Percentiles rank a stretch among this genome's conserved stretches.
Evolutionary conservation across 192 early-diverging fungal species (phyloP).

Genomic region (Entomortierella chlamydospora): DNA sequence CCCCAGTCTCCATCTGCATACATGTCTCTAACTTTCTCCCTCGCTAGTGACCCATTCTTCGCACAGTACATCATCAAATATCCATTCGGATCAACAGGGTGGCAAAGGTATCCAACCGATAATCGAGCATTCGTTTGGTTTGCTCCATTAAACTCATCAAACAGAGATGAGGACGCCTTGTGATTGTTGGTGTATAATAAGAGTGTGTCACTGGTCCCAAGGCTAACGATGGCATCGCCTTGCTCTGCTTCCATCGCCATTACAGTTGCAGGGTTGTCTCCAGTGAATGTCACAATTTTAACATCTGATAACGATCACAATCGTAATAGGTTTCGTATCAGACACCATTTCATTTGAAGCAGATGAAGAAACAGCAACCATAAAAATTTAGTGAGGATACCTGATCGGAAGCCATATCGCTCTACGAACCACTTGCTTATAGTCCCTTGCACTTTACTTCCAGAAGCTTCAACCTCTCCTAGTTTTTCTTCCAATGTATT

Average conservation of each 20-base stretch:
- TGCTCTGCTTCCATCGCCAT: conserved; percentile 62
- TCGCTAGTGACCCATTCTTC: conserved; percentile 88
- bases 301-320: conserved; percentile 50
- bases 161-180: neutral
- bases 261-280: conserved; percentile 84
- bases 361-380: too few species aligned
- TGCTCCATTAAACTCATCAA: conserved; percentile 1
- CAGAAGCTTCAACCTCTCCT: conserved; percentile 55
- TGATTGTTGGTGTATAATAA: conserved; percentile 63
- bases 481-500: conserved; percentile 57
- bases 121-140: conserved; percentile 56
- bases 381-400: too few species aligned
- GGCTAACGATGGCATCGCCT: conserved; percentile 74
- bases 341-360: neutral
- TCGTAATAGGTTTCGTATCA: neutral
- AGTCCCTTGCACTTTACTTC: conserved; percentile 56
- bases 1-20: conserved; percentile 69
- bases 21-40: conserved; percentile 74
- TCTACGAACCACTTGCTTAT: conserved; percentile 71
- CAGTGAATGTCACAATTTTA: conserved; percentile 74
- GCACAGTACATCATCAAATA: conserved; percentile 86
- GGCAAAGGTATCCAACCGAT: conserved; percentile 61
- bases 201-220: conserved; percentile 87
- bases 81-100: conserved; percentile 68
- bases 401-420: conserved; percentile 71